A percentile compares a stretch with the other conserved stretches of the same genome.
Conservation (phyloP, 257 asterid species). For the Solanum dulcamara region DNA sequence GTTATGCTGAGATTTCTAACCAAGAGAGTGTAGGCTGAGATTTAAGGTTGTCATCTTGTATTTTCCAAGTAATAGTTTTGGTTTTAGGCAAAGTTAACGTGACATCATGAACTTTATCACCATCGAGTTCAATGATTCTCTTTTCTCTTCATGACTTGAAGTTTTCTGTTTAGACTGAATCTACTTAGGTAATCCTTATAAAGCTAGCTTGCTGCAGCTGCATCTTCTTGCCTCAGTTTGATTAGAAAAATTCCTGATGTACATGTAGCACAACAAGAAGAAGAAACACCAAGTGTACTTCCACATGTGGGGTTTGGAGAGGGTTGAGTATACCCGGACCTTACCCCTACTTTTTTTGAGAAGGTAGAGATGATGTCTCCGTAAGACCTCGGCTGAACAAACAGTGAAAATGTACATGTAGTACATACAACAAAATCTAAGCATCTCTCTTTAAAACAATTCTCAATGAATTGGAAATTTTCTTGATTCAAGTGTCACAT, state of each 20-base stretch:
- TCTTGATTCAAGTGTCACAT: not conserved
- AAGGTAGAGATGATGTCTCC: not conserved
- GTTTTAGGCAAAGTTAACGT: not conserved
- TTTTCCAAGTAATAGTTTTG: not conserved
- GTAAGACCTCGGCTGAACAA: not conserved
- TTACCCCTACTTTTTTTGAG: not conserved
- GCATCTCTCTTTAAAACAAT: not conserved
- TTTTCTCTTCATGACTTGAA: not conserved
- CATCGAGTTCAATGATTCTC: not conserved
- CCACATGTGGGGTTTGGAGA: not conserved
- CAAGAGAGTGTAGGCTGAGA: not conserved
- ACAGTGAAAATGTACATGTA: not conserved
- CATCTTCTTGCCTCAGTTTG: not conserved
- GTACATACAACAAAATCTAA: not conserved
- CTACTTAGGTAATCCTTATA: not conserved
- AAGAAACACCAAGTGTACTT: not conserved
- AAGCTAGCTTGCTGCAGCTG: not conserved
- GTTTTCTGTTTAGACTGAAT: not conserved
- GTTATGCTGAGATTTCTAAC: not conserved
- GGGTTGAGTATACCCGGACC: fast-evolving
- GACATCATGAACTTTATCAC: not conserved
- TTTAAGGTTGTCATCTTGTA: not conserved
- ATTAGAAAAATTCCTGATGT: not conserved
- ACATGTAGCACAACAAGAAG: not conserved
- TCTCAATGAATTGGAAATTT: not conserved